Evolutionary conservation across 1,284 basidiomycete species (phyloP).

Genomic region (Bondarzewia mesenterica): DNA sequence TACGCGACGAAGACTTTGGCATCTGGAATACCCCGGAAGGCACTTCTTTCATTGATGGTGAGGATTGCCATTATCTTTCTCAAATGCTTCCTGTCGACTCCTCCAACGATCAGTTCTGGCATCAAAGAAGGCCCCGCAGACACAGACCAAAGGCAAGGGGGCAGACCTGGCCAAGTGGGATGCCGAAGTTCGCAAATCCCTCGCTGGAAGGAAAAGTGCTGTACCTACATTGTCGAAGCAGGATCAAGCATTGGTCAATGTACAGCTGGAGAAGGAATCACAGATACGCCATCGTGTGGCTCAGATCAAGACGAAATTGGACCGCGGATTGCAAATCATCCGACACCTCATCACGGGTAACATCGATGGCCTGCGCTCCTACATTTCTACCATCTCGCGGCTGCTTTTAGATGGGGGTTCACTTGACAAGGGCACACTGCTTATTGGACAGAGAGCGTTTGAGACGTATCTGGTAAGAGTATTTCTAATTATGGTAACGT

Average conservation of each 20-base stretch:
- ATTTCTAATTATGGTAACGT: background rate
- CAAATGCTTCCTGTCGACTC: background rate
- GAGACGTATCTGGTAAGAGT: constrained; percentile 68
- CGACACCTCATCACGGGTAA: constrained; percentile 53
- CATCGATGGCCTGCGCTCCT: constrained; percentile 47
- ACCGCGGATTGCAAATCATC: constrained; percentile 64
- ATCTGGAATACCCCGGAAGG: constrained; percentile 84
- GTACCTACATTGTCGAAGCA: constrained; percentile 66
- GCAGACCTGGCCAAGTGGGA: constrained; percentile 91
- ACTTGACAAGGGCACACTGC: constrained; percentile 45
- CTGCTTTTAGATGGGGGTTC: constrained; percentile 57
- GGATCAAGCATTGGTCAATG: constrained; percentile 72
- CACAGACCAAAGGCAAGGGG: constrained; percentile 73
- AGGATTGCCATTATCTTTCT: constrained; percentile 14
- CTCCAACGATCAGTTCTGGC: constrained; percentile 45
- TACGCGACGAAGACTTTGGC: constrained; percentile 69
- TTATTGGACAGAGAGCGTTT: constrained; percentile 60
- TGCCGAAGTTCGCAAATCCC: constrained; percentile 77
- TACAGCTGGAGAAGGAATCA: constrained; percentile 76
- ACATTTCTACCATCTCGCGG: constrained; percentile 51
- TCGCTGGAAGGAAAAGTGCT: constrained; percentile 67
- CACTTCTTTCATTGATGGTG: constrained; percentile 72
- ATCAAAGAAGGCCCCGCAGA: constrained; percentile 44
- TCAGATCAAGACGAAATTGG: constrained; percentile 43
- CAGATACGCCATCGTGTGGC: constrained; percentile 55